Evolutionary conservation across 495 filamentous ascomycete species (phyloP), one percentile per base, ranked within the genome.

Genomic region (Aspergillus conjunctus): DNA sequence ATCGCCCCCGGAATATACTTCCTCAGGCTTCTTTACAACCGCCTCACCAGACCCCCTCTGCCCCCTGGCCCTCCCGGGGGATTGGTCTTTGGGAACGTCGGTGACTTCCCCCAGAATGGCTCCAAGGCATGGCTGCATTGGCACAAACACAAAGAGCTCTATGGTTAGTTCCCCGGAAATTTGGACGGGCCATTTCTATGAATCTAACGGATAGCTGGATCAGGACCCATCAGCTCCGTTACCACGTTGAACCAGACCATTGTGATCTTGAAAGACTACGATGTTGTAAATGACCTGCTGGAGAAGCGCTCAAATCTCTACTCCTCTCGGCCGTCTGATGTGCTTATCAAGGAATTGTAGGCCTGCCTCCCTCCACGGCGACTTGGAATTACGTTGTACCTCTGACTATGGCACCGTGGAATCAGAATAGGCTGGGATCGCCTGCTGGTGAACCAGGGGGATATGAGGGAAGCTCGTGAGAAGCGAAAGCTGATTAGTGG

Each of bases 151-250:
- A 83, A 81, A 59, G 71, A 81, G 44, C 51, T 69, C 12, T 83
- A 83, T 57, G 79, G 65, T 70, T 22, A 0, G 39, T 15, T 21
- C 9, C 18, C 14, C 15, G n/a, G n/a, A n/a, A n/a, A n/a, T n/a
- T n/a, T n/a, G n/a, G n/a, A n/a, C n/a, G n/a, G n/a, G n/a, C n/a
- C n/a, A 21, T 34, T 20, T 32, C 0, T 10, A 31, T 32, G 4
- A 10, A 22, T 2, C 31, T 39, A 31, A 55, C 37, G 15, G 17
- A 59, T 49, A 46, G n/a, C 17, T 0, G 4, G 10, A 18, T 7
- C 18, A 74, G 70, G 83, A 8, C 78, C 80, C 0, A 76, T 85
- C n/a, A 84, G 80, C 64, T 84, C 81, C 15, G 54, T 85, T 2
- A 80, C 71, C 3, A 67, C 82, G 7, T 51, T 82, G 22, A 81